phyloP scores from a whole-genome alignment of 2,329 filamentous ascomycete genomes.

The Fusarium phyllophilum region DNA sequence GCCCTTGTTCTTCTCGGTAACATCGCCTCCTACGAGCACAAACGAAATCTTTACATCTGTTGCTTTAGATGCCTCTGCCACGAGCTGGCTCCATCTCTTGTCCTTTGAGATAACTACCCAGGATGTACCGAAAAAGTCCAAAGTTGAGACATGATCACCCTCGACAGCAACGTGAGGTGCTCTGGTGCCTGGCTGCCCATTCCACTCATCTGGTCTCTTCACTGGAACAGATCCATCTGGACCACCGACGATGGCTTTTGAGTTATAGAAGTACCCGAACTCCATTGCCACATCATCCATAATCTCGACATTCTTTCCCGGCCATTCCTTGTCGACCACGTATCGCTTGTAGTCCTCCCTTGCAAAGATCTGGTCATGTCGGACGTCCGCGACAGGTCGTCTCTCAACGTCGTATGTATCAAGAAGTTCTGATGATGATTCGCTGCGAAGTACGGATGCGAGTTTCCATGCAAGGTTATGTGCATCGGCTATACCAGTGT shows the following conservation, averaged over 20 bases:
- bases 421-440: slow-evolving; percentile 41
- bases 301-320: not conserved
- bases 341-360: slow-evolving; percentile 35
- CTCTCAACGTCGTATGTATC: slow-evolving; percentile 54
- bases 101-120: slow-evolving; percentile 26
- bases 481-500: slow-evolving; percentile 52
- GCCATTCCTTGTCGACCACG: slow-evolving; percentile 12
- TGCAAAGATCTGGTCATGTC: slow-evolving; percentile 41
- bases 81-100: not conserved
- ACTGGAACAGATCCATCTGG: slow-evolving; percentile 10
- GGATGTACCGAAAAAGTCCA: slow-evolving; percentile 16
- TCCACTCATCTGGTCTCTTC: slow-evolving; percentile 36
- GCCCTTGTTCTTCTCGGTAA: not conserved
- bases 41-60: not conserved
- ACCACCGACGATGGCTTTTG: not conserved
- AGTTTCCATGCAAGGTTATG: slow-evolving; percentile 57
- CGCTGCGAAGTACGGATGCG: slow-evolving; percentile 45
- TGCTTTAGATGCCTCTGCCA: not conserved
- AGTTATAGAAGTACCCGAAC: slow-evolving; percentile 24
- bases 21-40: slow-evolving; percentile 1
- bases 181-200: slow-evolving; percentile 36
- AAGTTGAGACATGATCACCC: slow-evolving; percentile 4
- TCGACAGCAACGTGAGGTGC: slow-evolving; percentile 32
- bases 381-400: slow-evolving; percentile 39
- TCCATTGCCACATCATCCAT: slow-evolving; percentile 28